phyloP scores from a whole-genome alignment of 495 filamentous ascomycete genomes.

The Chaetomium tenue region DNA sequence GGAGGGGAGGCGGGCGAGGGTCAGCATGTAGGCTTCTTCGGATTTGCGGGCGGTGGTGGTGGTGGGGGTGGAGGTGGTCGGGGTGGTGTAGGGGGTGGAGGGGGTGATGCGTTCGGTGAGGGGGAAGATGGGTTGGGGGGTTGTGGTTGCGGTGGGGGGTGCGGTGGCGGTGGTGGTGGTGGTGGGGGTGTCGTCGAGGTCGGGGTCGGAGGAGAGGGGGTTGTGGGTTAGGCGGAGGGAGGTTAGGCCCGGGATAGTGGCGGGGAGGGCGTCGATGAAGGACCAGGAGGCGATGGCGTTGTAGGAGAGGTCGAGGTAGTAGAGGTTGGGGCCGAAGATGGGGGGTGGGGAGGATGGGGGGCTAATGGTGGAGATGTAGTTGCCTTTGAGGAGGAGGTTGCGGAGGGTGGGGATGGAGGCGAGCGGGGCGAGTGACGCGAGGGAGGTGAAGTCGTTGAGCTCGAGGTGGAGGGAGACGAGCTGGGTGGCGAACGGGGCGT shows the following conservation, averaged over 20 bases:
- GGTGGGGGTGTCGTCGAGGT: conserved; percentile 34
- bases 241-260: conserved; percentile 65
- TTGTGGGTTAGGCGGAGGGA: conserved; percentile 79
- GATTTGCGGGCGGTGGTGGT: conserved; percentile 41
- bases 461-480: conserved; percentile 66
- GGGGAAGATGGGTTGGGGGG: neutral
- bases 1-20: conserved; percentile 67
- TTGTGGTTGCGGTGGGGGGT: neutral
- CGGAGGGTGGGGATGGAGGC: conserved; percentile 58
- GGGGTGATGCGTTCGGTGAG: neutral
- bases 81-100: neutral
- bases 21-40: conserved; percentile 77
- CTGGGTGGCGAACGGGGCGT: conserved; percentile 48
- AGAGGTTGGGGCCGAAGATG: conserved; percentile 43
- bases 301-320: conserved; percentile 75
- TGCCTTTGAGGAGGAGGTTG: conserved; percentile 59
- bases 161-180: conserved; percentile 27
- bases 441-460: conserved; percentile 65
- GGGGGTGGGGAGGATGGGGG: conserved; percentile 27
- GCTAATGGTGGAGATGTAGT: conserved; percentile 45
- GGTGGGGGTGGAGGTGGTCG: neutral
- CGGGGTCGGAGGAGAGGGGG: conserved; percentile 66
- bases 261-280: conserved; percentile 64
- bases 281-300: conserved; percentile 70
- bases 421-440: conserved; percentile 59